phyloP scores from a whole-genome alignment of 176 grass and related monocot genomes.

The Alopecurus myosuroides region DNA sequence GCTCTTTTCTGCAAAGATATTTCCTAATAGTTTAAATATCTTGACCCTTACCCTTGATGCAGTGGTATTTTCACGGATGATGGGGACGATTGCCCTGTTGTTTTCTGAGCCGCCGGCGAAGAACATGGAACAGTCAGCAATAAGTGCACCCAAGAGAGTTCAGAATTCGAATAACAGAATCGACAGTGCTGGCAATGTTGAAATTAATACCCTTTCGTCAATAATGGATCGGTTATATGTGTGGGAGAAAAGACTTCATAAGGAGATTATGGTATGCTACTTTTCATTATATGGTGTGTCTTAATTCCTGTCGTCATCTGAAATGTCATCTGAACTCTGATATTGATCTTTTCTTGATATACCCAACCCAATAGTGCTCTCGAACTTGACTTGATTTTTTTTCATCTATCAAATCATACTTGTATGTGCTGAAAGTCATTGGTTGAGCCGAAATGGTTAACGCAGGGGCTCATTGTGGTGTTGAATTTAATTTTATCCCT shows the following conservation, averaged over 20 bases:
- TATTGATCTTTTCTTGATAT: neutral
- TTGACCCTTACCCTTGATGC: conserved; percentile 27
- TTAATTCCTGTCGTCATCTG: neutral
- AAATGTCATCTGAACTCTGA: neutral
- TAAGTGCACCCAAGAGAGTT: conserved; percentile 10
- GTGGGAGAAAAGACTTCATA: conserved; percentile 94
- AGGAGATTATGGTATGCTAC: conserved; percentile 71
- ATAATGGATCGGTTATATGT: conserved; percentile 64
- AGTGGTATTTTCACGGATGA: conserved; percentile 66
- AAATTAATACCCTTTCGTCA: conserved; percentile 67
- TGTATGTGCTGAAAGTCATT: neutral
- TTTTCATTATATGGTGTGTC: neutral
- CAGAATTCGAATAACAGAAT: conserved; percentile 17
- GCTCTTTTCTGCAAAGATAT: neutral
- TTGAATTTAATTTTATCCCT: neutral
- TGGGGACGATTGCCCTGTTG: conserved; percentile 37
- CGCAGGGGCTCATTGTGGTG: neutral
- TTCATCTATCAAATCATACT: neutral
- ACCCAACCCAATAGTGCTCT: neutral
- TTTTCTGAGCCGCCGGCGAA: conserved; percentile 27
- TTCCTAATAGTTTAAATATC: neutral
- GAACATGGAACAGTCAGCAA: conserved; percentile 26
- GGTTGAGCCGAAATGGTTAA: neutral
- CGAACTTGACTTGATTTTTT: neutral
- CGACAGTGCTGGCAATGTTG: conserved; percentile 25